These are phyloP conservation scores for Mallotus japonicus DNA, from an alignment of 441 rosid species.

Conservation along the genomic window DNA sequence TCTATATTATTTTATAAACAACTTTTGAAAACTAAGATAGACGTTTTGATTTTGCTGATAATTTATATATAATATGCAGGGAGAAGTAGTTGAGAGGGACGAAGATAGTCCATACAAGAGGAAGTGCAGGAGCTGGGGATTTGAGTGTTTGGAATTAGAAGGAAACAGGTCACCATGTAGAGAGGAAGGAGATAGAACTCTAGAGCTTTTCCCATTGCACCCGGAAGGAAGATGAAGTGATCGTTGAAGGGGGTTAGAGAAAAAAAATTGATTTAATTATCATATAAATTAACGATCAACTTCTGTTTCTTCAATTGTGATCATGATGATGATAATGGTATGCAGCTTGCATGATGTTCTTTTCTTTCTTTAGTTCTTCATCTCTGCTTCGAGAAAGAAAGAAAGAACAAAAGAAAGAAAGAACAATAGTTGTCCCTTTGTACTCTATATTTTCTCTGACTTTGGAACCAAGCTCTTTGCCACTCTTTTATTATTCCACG, in stretches of 20 bases:
- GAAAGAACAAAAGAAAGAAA: conserved; percentile 23
- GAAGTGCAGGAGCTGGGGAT: conserved; percentile 85
- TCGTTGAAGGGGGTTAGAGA: conserved; percentile 7
- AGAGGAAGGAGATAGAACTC: conserved; percentile 59
- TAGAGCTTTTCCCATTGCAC: conserved; percentile 92
- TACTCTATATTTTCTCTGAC: conserved; percentile 40
- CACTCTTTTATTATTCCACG: conserved; percentile 24
- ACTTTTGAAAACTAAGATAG: too few species aligned
- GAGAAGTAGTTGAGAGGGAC: conserved; percentile 41
- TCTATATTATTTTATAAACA: too few species aligned
- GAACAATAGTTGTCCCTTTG: conserved; percentile 38
- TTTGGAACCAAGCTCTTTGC: conserved; percentile 34
- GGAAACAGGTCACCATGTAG: conserved; percentile 43
- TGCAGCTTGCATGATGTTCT: conserved; percentile 27
- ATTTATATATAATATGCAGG: conserved; percentile 30
- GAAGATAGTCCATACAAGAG: conserved; percentile 70
- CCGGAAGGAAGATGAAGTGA: conserved; percentile 72
- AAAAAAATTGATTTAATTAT: background rate
- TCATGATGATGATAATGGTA: background rate
- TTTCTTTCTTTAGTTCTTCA: conserved; percentile 27
- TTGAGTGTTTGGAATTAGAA: conserved; percentile 61
- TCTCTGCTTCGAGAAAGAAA: conserved; percentile 39
- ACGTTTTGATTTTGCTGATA: too few species aligned
- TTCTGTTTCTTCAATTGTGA: conserved; percentile 21
- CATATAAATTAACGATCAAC: conserved; percentile 13